Conservation (phyloP, 2,329 filamentous ascomycete genomes). For the Nectriaceae sp. region DNA sequence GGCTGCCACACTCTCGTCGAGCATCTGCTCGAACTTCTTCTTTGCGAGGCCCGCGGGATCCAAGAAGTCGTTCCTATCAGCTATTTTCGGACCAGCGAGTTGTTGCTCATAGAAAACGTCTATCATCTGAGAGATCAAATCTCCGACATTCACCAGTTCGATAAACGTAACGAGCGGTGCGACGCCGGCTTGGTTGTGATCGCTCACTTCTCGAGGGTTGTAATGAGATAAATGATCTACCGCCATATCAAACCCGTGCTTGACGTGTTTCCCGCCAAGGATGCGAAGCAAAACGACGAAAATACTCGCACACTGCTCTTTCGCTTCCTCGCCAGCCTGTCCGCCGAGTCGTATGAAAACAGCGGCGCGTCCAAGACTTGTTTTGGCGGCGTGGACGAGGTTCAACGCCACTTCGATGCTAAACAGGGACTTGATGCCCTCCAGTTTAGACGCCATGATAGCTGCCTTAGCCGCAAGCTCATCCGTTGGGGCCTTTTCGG, state of each 20-base stretch:
- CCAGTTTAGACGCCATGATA: conserved; percentile 90
- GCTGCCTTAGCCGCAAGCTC: conserved; percentile 97
- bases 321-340: conserved; percentile 78
- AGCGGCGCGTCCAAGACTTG: conserved; percentile 81
- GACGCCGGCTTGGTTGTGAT: conserved; percentile 72
- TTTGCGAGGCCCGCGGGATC: conserved; percentile 91
- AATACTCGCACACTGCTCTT: conserved; percentile 85
- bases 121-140: conserved; percentile 97
- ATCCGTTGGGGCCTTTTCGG: conserved; percentile 74
- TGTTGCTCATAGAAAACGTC: conserved; percentile 99
- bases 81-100: conserved; percentile 77
- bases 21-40: conserved; percentile 98
- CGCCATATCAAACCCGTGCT: conserved; percentile 90
- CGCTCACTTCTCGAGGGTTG: conserved; percentile 80
- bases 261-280: conserved; percentile 83
- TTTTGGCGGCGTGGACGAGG: conserved; percentile 85
- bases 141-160: conserved; percentile 95
- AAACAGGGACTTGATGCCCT: conserved; percentile 93
- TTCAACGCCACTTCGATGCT: conserved; percentile 94
- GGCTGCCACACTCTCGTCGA: conserved; percentile 93
- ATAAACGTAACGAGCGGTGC: conserved; percentile 94
- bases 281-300: conserved; percentile 85
- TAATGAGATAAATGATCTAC: conserved; percentile 89
- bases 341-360: conserved; percentile 81
- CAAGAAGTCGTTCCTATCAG: conserved; percentile 91